Conservation (phyloP, 2,329 filamentous ascomycete species). For the Ascochyta pisi region DNA sequence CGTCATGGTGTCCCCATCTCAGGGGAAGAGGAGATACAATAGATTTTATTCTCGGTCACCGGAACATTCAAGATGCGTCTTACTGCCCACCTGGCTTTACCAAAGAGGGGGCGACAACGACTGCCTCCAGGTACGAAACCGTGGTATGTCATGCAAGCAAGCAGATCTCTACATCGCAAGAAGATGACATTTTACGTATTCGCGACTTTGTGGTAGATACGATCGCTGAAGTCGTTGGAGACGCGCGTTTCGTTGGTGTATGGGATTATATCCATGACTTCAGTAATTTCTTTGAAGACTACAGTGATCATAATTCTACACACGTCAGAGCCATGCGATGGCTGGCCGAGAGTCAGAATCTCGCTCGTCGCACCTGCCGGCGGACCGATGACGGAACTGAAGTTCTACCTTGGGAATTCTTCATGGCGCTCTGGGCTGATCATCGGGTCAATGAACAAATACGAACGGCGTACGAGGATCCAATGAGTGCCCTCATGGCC, state of each 20-base stretch:
- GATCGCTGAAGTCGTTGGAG: not conserved
- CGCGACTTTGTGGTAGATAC: slow-evolving; percentile 4
- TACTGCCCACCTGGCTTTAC: not conserved
- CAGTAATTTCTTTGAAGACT: not conserved
- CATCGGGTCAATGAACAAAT: not conserved
- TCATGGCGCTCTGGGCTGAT: slow-evolving; percentile 1
- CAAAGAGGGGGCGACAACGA: not conserved
- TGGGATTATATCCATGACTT: not conserved
- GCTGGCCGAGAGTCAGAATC: not conserved
- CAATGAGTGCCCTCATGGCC: not conserved
- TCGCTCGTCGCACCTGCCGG: not conserved
- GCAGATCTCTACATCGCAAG: not conserved
- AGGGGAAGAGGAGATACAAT: not conserved
- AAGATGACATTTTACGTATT: not conserved
- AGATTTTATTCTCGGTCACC: not conserved
- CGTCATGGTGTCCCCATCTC: slow-evolving; percentile 11
- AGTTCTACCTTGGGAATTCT: not conserved
- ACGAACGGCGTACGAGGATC: not conserved
- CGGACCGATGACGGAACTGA: too few relatives aligned
- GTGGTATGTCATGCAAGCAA: not conserved
- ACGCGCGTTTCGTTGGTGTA: not conserved
- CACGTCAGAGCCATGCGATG: not conserved
- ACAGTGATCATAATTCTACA: not conserved
- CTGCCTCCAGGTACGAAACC: not conserved
- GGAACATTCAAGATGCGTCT: not conserved